Percentiles rank a stretch among this genome's conserved stretches.
phyloP scores from a whole-genome alignment of 2,329 filamentous ascomycete genomes.

The Aspergillus quadricinctus region DNA sequence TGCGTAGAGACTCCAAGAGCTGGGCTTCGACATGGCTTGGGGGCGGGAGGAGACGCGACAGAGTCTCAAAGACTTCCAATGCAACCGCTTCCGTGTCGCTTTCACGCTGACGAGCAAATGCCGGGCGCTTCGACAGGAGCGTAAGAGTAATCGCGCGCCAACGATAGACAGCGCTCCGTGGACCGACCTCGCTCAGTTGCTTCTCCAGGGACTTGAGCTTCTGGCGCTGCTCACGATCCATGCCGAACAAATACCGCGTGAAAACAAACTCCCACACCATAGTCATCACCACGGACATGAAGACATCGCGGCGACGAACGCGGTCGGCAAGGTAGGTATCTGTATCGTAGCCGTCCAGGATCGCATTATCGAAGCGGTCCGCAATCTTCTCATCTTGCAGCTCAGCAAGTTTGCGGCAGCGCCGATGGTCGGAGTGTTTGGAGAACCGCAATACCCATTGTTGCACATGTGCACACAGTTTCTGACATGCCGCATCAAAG shows the following conservation, averaged over 20 bases:
- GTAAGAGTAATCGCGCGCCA: slow-evolving; percentile 96
- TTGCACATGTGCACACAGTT: slow-evolving; percentile 91
- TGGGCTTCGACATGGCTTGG: slow-evolving; percentile 75
- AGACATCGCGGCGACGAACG: slow-evolving; percentile 82
- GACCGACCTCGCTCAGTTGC: slow-evolving; percentile 81
- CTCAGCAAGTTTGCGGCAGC: slow-evolving; percentile 77
- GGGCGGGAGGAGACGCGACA: slow-evolving; percentile 80
- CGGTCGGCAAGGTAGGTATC: slow-evolving; percentile 84
- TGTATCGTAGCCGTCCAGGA: slow-evolving; percentile 91
- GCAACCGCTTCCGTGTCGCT: slow-evolving; percentile 95
- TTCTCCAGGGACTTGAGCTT: slow-evolving; percentile 97
- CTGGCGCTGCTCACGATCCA: slow-evolving; percentile 96
- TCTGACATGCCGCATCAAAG: slow-evolving; percentile 89
- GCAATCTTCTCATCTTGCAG: slow-evolving; percentile 90
- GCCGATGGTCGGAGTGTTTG: slow-evolving; percentile 90
- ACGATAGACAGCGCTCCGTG: slow-evolving; percentile 82
- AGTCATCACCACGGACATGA: slow-evolving; percentile 98
- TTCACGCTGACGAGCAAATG: slow-evolving; percentile 77
- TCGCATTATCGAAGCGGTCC: slow-evolving; percentile 87
- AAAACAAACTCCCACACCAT: slow-evolving; percentile 99
- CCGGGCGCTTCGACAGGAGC: slow-evolving; percentile 71
- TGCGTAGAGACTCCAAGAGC: slow-evolving; percentile 77
- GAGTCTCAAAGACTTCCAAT: slow-evolving; percentile 78
- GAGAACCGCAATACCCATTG: slow-evolving; percentile 98
- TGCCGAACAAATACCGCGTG: slow-evolving; percentile 94